These are phyloP conservation scores for Kwoniella botswanensis DNA, from an alignment of 768 basidiomycete genomes.

Conservation along the genomic window DNA sequence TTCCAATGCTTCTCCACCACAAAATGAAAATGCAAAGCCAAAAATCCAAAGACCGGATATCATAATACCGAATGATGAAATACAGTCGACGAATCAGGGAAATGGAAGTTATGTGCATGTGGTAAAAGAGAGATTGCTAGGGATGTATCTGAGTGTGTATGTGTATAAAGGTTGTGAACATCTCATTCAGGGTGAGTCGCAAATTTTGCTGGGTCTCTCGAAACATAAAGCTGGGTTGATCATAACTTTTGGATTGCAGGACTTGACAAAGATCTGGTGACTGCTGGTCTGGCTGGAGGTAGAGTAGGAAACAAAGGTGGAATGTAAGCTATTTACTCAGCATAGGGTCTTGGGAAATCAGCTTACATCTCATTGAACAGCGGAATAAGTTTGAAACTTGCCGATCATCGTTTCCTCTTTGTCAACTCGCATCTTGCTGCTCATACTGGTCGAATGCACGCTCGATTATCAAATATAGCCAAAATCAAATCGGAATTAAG, in stretches of 20 bases:
- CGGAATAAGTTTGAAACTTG: constrained; percentile 83
- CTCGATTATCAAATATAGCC: constrained; percentile 80
- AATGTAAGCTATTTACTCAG: constrained; percentile 59
- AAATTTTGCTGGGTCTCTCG: neutral
- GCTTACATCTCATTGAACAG: constrained; percentile 15
- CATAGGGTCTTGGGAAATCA: neutral
- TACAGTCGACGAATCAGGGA: constrained; percentile 27
- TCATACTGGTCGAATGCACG: constrained; percentile 61
- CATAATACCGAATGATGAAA: constrained; percentile 31
- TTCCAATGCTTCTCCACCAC: neutral
- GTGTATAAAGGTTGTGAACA: constrained; percentile 58
- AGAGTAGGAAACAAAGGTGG: constrained; percentile 91
- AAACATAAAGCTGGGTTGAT: neutral
- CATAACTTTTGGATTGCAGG: constrained; percentile 57
- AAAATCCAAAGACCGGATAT: constrained; percentile 24
- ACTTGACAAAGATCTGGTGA: constrained; percentile 78
- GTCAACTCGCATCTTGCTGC: constrained; percentile 88
- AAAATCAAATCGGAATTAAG: constrained; percentile 87
- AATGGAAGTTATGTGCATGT: constrained; percentile 81
- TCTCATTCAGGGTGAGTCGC: constrained; percentile 54
- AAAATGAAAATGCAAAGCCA: constrained; percentile 2
- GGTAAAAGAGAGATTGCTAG: constrained; percentile 83
- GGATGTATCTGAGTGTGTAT: constrained; percentile 58
- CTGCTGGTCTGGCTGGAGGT: constrained; percentile 87
- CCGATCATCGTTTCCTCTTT: constrained; percentile 82